phyloP scores from a whole-genome alignment of 768 basidiomycete genomes.

The Pseudohyphozyma bogoriensis region DNA sequence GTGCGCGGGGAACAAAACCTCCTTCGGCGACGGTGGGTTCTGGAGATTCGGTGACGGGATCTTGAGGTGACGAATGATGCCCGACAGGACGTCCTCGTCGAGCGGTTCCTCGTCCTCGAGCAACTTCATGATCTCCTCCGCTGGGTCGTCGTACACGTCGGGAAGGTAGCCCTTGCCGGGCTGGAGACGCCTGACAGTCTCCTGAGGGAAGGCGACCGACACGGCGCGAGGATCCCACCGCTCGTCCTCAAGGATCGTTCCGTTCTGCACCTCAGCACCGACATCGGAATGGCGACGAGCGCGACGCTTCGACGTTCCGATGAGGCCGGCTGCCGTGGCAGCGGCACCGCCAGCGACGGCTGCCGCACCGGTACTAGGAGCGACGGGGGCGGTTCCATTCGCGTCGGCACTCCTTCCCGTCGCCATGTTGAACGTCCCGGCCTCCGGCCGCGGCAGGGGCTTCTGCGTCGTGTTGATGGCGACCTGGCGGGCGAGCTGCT shows the following conservation, averaged over 20 bases:
- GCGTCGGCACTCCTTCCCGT: constrained; percentile 46
- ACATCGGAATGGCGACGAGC: constrained; percentile 21
- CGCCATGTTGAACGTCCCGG: constrained; percentile 36
- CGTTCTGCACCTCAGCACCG: neutral
- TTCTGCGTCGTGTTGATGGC: constrained; percentile 52
- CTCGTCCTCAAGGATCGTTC: constrained; percentile 20
- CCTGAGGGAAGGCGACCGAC: constrained; percentile 30
- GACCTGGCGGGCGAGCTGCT: constrained; percentile 91
- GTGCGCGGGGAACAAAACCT: constrained; percentile 97
- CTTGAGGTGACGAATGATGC: constrained; percentile 80
- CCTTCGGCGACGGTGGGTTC: constrained; percentile 87
- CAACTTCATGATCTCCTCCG: constrained; percentile 87
- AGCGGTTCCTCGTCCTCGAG: constrained; percentile 82
- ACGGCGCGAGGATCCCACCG: constrained; percentile 28
- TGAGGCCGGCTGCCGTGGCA: constrained; percentile 6
- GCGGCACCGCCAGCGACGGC: constrained; percentile 17
- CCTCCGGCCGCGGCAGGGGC: constrained; percentile 29
- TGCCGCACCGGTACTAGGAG: neutral
- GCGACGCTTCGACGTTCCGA: constrained; percentile 18
- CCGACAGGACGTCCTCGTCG: constrained; percentile 86
- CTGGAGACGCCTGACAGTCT: constrained; percentile 15
- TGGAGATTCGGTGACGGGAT: constrained; percentile 82
- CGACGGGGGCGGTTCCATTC: constrained; percentile 33
- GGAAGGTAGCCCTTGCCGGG: constrained; percentile 31
- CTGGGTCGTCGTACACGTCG: constrained; percentile 69